phyloP scores from a whole-genome alignment of 2,329 filamentous ascomycete genomes.

The Nothopassalora personata region DNA sequence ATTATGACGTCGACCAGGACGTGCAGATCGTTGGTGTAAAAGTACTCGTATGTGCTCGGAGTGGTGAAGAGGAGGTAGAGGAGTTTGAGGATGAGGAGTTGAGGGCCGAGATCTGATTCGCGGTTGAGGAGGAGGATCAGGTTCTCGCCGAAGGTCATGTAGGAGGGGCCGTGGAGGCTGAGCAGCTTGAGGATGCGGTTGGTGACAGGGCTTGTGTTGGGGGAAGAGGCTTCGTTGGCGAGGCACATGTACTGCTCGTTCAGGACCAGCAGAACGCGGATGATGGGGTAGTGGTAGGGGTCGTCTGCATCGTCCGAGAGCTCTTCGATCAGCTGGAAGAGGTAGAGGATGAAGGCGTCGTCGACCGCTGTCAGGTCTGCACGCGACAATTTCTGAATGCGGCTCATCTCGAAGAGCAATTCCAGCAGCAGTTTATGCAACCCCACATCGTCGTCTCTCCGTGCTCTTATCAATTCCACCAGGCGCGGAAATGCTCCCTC shows the following conservation, averaged over 20 bases:
- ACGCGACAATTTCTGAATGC: conserved; percentile 73
- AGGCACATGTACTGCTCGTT: conserved; percentile 97
- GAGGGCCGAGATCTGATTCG: conserved; percentile 85
- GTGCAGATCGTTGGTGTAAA: conserved; percentile 94
- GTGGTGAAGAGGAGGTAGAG: conserved; percentile 95
- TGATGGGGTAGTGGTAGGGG: conserved; percentile 92
- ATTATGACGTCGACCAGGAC: conserved; percentile 95
- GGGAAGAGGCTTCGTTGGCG: conserved; percentile 51
- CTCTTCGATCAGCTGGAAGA: conserved; percentile 83
- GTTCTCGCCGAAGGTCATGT: conserved; percentile 95
- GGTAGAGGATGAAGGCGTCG: conserved; percentile 75
- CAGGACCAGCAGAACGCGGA: conserved; percentile 87
- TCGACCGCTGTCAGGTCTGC: conserved; percentile 66
- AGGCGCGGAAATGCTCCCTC: conserved; percentile 80
- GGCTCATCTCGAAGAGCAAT: conserved; percentile 91
- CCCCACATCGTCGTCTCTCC: conserved; percentile 57
- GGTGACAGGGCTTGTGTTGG: conserved; percentile 54
- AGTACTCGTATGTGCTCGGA: conserved; percentile 88
- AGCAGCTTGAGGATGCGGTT: conserved; percentile 92
- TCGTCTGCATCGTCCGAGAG: conserved; percentile 82
- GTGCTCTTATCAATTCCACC: conserved; percentile 70
- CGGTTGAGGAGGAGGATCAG: conserved; percentile 92
- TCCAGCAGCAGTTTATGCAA: conserved; percentile 80
- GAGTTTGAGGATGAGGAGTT: conserved; percentile 92
- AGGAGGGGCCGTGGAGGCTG: conserved; percentile 70